Evolutionary conservation across 1,139 yeast genomes (phyloP), one percentile per base, ranked within the genome.

Genomic region (Suhomyces terraborum): DNA sequence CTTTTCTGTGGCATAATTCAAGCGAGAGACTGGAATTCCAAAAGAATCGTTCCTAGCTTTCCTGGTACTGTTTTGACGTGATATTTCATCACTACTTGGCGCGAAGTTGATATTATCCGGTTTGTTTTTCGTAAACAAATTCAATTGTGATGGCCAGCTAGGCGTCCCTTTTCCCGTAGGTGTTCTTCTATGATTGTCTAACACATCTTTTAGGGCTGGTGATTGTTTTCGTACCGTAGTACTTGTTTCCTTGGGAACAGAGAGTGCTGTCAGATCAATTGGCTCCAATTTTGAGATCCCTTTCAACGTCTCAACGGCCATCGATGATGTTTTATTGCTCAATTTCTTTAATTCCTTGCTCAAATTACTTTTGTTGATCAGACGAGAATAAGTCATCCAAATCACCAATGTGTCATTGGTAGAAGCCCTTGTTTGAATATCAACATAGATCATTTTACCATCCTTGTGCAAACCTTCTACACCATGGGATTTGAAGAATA

Each of bases 321-420:
- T 51, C 4, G 64, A 50, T 3, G 65, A 48, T 1, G 58, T 39
- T 19, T 53, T 49, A 4, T 50, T 36, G 30, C 60, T 55, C 38
- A 65, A 44, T 38, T 58, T 61, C 32, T 55, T 59, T 26, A 66
- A 47, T 36, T 64, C 67, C 13, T 54, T 56, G 3, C 61, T 39
- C 7, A 62, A 49, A 34, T 52, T 55, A 8, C 50, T 40, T 36
- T 56, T 60, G 35, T 53, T 51, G 20, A 59, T 47, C 33, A 60
- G 62, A 52, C 88, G 75, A 1, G 95, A 84, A 58, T 86, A 89
- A 0, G 96, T 88, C n/a, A 91, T 73, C 97, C 97, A 91, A 17
- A 89, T 61, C 3, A 88, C 82, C 47, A 77, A 75, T 4, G 81
- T 70, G 23, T 79, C 80, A 16, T 68, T 59, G 17, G 79, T 75